phyloP scores from a whole-genome alignment of 805 yeast species.

The Schwanniomyces occidentalis region DNA sequence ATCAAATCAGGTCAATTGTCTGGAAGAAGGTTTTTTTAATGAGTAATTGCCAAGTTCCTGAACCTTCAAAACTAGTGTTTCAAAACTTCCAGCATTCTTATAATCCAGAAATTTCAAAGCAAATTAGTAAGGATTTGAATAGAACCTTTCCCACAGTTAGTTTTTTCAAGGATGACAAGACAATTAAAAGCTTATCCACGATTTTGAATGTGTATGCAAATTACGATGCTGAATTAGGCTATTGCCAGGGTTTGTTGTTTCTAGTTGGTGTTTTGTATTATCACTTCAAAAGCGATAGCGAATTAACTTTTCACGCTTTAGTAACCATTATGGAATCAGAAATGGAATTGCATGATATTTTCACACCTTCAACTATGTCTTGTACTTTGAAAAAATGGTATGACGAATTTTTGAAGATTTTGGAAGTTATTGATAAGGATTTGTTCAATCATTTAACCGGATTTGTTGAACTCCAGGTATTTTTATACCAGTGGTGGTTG shows the following conservation, averaged over 20 bases:
- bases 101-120: conserved; percentile 36
- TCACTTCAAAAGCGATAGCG: conserved; percentile 30
- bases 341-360: conserved; percentile 48
- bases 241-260: conserved; percentile 67
- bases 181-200: conserved; percentile 49
- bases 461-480: conserved; percentile 45
- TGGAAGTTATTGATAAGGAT: conserved; percentile 40
- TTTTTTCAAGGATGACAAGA: conserved; percentile 45
- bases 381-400: conserved; percentile 54
- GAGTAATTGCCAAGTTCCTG: conserved; percentile 30
- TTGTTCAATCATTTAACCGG: conserved; percentile 44
- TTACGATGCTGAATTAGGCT: conserved; percentile 65
- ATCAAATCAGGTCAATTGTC: conserved; percentile 40
- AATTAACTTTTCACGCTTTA: conserved; percentile 51
- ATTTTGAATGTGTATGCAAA: conserved; percentile 62
- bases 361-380: conserved; percentile 52
- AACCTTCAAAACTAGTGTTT: conserved; percentile 31
- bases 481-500: conserved; percentile 67
- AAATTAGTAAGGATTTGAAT: conserved; percentile 56
- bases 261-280: conserved; percentile 58
- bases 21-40: conserved; percentile 45
- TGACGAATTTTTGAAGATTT: conserved; percentile 48
- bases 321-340: conserved; percentile 61
- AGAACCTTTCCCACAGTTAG: conserved; percentile 59
- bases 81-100: conserved; percentile 45